Conservation (phyloP, 1,139 yeast species). For the Hansenula sp. region DNA sequence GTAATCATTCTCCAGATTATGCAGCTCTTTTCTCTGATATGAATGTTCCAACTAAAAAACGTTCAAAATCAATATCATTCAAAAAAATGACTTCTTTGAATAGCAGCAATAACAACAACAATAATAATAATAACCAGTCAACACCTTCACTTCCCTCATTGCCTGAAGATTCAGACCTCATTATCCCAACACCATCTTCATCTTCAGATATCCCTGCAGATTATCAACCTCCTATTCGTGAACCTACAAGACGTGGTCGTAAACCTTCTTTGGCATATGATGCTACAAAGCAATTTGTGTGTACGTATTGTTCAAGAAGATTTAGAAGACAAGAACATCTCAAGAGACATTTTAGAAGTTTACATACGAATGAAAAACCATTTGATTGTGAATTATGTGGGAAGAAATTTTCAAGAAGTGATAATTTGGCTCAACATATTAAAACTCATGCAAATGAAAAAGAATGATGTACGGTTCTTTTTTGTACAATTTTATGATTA, state of each 20-base stretch:
- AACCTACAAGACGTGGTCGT: slow-evolving; percentile 32
- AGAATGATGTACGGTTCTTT: not conserved
- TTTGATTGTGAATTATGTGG: slow-evolving; percentile 66
- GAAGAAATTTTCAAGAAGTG: slow-evolving; percentile 72
- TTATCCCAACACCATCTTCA: not conserved
- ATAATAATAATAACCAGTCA: not conserved
- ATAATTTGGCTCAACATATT: slow-evolving; percentile 71
- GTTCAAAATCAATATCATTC: slow-evolving; percentile 12
- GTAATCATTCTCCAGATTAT: slow-evolving; percentile 20
- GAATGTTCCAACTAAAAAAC: slow-evolving; percentile 12
- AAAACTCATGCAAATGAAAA: slow-evolving; percentile 45
- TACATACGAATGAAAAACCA: slow-evolving; percentile 74
- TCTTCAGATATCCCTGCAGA: not conserved
- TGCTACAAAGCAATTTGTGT: slow-evolving; percentile 32
- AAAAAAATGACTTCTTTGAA: slow-evolving; percentile 7
- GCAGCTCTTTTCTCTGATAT: slow-evolving; percentile 23
- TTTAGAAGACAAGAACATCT: slow-evolving; percentile 79
- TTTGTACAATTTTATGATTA: not conserved
- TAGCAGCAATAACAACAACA: not conserved
- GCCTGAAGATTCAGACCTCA: not conserved
- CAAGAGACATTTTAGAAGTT: slow-evolving; percentile 69
- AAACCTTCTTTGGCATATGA: slow-evolving; percentile 34
- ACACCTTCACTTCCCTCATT: slow-evolving; percentile 1
- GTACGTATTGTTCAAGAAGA: slow-evolving; percentile 47
- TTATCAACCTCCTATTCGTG: slow-evolving; percentile 15